A percentile compares a stretch with the other conserved stretches of the same genome.
phyloP scores from a whole-genome alignment of 805 yeast species.

The Komagataella phaffii region DNA sequence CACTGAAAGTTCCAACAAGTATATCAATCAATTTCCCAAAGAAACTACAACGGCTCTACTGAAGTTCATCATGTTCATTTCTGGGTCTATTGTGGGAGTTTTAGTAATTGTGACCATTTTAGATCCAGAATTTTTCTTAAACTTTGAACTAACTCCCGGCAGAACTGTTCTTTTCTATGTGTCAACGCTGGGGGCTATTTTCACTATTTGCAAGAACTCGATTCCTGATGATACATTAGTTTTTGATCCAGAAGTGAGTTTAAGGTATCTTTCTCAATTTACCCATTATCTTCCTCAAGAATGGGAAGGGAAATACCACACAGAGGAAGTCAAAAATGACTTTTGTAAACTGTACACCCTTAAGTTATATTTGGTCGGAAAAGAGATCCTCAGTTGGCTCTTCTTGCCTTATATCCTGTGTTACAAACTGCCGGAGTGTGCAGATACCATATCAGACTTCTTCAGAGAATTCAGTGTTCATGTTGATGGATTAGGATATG shows the following conservation, averaged over 20 bases:
- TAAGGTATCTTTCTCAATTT: slow-evolving; percentile 65
- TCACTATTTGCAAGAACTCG: slow-evolving; percentile 71
- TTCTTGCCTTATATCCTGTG: slow-evolving; percentile 85
- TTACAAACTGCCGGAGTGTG: slow-evolving; percentile 60
- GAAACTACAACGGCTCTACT: slow-evolving; percentile 45
- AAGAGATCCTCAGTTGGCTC: slow-evolving; percentile 72
- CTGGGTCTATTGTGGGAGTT: slow-evolving; percentile 85
- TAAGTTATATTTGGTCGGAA: slow-evolving; percentile 51
- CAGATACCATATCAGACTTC: slow-evolving; percentile 77
- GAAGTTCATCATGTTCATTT: slow-evolving; percentile 55
- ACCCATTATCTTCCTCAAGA: slow-evolving; percentile 83
- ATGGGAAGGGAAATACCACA: slow-evolving; percentile 81
- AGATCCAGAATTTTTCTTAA: slow-evolving; percentile 85
- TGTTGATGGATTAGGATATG: slow-evolving; percentile 90
- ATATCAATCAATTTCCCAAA: slow-evolving; percentile 86
- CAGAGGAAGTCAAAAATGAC: slow-evolving; percentile 71
- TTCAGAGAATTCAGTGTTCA: slow-evolving; percentile 83
- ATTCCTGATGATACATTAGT: slow-evolving; percentile 47
- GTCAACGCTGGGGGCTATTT: slow-evolving; percentile 75
- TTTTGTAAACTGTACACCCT: slow-evolving; percentile 71
- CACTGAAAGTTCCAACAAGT: slow-evolving; percentile 65
- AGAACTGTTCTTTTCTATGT: slow-evolving; percentile 78
- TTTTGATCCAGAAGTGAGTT: slow-evolving; percentile 89
- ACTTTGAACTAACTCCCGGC: slow-evolving; percentile 76
- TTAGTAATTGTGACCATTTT: slow-evolving; percentile 63